A percentile compares a stretch with the other conserved stretches of the same genome.
phyloP scores from a whole-genome alignment of 306 rosid genomes.

The Quercus cerris region DNA sequence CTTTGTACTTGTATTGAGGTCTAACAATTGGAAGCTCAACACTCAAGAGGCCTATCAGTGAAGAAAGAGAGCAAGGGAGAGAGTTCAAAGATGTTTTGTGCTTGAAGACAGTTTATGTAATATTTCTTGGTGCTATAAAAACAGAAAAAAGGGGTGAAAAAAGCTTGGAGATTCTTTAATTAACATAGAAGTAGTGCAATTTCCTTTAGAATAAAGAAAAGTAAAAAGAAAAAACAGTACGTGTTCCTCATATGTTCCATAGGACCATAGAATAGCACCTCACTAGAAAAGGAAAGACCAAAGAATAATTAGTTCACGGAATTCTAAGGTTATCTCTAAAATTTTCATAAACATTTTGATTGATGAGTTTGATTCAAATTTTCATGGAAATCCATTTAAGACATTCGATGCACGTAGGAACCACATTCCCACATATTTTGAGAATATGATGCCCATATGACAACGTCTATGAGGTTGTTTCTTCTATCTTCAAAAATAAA shows the following conservation, averaged over 20 bases:
- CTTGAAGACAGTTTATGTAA: not conserved
- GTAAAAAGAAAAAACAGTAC: no score
- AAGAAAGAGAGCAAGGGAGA: not conserved
- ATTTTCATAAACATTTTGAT: not conserved
- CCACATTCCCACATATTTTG: not conserved
- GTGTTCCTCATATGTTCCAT: not conserved
- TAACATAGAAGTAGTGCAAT: not conserved
- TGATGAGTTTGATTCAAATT: no score
- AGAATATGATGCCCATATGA: not conserved
- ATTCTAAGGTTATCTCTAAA: not conserved
- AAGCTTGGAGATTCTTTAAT: not conserved
- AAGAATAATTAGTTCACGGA: not conserved
- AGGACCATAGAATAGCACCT: not conserved
- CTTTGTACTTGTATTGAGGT: no score
- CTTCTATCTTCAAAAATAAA: no score
- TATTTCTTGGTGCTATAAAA: not conserved
- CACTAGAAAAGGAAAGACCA: not conserved
- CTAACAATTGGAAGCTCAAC: no score
- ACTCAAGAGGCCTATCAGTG: not conserved
- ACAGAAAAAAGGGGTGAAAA: no score
- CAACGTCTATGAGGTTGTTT: no score
- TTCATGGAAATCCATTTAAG: not conserved
- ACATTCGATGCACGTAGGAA: not conserved
- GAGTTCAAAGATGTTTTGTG: not conserved
- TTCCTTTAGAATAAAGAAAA: not conserved